These are phyloP conservation scores for Annulohypoxylon stygium DNA, from an alignment of 495 filamentous ascomycete genomes.

Conservation along the genomic window DNA sequence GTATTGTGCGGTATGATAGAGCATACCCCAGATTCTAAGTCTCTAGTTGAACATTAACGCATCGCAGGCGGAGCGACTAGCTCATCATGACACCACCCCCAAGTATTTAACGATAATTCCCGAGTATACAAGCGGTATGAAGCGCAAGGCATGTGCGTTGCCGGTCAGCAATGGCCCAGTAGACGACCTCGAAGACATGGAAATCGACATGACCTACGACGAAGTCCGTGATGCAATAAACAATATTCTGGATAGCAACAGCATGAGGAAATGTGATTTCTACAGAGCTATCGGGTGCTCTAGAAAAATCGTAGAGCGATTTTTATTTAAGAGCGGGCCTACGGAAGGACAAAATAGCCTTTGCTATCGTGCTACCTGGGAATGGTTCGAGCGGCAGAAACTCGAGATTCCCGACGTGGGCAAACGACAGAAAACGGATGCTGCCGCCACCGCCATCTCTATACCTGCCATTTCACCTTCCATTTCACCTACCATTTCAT, in stretches of 20 bases:
- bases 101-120: neutral
- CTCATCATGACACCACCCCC: slow-evolving; percentile 22
- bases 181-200: slow-evolving; percentile 43
- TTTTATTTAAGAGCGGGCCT: slow-evolving; percentile 54
- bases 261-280: slow-evolving; percentile 65
- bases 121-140: slow-evolving; percentile 43
- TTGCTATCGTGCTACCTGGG: slow-evolving; percentile 49
- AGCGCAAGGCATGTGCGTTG: slow-evolving; percentile 52
- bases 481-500: too few species aligned
- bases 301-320: slow-evolving; percentile 49
- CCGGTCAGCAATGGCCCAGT: slow-evolving; percentile 34
- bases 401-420: slow-evolving; percentile 50
- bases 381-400: slow-evolving; percentile 54
- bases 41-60: neutral
- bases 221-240: slow-evolving; percentile 61
- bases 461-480: neutral
- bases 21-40: neutral
- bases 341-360: slow-evolving; percentile 49
- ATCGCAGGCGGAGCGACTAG: slow-evolving; percentile 19
- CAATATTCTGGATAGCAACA: slow-evolving; percentile 56
- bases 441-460: slow-evolving; percentile 10
- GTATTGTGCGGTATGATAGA: slow-evolving; percentile 6
- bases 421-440: slow-evolving; percentile 50
- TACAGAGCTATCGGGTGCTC: slow-evolving; percentile 55
- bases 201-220: slow-evolving; percentile 52